Conservation (phyloP, 257 asterid species). For the Solanum phureja region DNA sequence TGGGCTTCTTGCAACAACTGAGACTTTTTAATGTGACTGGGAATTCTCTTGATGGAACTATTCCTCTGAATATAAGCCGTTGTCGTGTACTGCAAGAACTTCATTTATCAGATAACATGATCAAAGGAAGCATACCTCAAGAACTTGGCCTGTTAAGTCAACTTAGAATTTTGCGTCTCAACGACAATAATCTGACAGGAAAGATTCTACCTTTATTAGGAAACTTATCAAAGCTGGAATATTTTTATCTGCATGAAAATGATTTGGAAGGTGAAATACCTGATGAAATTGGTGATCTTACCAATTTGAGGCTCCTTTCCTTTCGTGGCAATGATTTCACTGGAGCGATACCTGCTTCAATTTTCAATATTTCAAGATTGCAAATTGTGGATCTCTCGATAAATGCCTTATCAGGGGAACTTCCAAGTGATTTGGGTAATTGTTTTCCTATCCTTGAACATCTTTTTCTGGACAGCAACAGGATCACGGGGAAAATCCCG, state of each 20-base stretch:
- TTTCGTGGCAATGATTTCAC: conserved; percentile 13
- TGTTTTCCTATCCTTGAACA: conserved; percentile 14
- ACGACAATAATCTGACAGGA: conserved; percentile 25
- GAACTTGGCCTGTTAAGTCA: conserved; percentile 25
- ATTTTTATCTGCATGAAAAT: conserved; percentile 22
- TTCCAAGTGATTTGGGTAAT: conserved; percentile 16
- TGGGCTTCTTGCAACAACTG: conserved; percentile 22
- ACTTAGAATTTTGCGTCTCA: conserved; percentile 11
- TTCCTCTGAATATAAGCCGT: conserved; percentile 20
- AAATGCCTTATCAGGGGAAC: conserved; percentile 19
- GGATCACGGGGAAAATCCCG: conserved; percentile 25
- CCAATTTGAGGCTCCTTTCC: conserved; percentile 3
- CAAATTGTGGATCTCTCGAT: conserved; percentile 18
- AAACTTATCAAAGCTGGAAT: conserved; percentile 18
- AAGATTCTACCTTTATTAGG: conserved; percentile 21
- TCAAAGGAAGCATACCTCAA: conserved; percentile 17
- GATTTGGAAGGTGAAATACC: not conserved
- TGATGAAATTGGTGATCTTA: conserved; percentile 19
- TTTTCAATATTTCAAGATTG: conserved; percentile 24
- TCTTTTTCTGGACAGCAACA: conserved; percentile 27
- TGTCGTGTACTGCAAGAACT: conserved; percentile 12
- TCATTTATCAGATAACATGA: conserved; percentile 21
- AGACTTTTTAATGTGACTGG: conserved; percentile 11
- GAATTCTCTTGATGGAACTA: conserved; percentile 21
- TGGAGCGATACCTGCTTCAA: conserved; percentile 22